Base-by-base conservation (phyloP, 2,329 filamentous ascomycete genomes). In the Fusarium denticulatum region DNA sequence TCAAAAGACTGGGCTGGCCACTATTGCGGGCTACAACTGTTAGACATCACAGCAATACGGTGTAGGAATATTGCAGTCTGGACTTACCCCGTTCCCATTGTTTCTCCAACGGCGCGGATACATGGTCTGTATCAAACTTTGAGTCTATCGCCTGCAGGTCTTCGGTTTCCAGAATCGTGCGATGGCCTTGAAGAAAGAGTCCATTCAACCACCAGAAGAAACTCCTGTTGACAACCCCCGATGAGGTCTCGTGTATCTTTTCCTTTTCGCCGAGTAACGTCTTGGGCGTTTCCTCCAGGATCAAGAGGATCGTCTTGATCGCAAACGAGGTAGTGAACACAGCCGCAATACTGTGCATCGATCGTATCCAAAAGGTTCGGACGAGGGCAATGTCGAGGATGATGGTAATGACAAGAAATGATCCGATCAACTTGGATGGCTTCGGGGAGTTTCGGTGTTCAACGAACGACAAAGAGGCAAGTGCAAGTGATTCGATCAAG, bases 161-260 rank as follows among this genome's bases (percentile, higher is more conserved):
- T 7, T 78, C 64, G 5, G 80, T 56, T 9, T 69, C 71, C 3
- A 83, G 71, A 18, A 79, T 30, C 0, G 58, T 60, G 11, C 62
- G 70, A 45, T 76, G 75, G 13, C 81, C 81, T 22, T 65, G 58
- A 3, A 71, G 55, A 30, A 83, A 76, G 11, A 83, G 60, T 4
- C 56, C 24, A 34, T 82, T 82, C 18, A 83, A 59, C 82, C 82
- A 83, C 80, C 79, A 81, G 50, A 83, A 82, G 7, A 83, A 43
- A 18, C 77, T 80, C n/a, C 81, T 71, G 45, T 74, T 82, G 12
- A 83, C 67, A 15, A 81, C 53, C 0, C 82, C 81, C 1, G 79
- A 79, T 1, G 79, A 81, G 0, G 76, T 78, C 65, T 85, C 83
- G 0, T 71, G 60, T 24, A 77, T 58, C 42, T 72, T 67, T n/a